A percentile compares a stretch with the other conserved stretches of the same genome.
phyloP scores from a whole-genome alignment of 345 rosid genomes.

The Aquilaria yunnanensis region DNA sequence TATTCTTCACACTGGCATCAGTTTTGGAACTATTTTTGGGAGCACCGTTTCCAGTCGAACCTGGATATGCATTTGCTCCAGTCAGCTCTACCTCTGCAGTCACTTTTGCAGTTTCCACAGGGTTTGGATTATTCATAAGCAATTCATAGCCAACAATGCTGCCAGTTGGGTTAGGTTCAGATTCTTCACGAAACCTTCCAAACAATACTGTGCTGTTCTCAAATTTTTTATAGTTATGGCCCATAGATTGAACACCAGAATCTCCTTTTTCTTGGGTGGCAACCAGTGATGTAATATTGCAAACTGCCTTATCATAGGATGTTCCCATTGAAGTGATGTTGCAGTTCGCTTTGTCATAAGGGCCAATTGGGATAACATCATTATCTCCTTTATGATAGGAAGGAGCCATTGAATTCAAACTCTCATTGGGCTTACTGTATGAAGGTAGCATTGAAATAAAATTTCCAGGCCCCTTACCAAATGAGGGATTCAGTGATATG shows the following conservation, averaged over 20 bases:
- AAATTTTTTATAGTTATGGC: conserved; percentile 33
- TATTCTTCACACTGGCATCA: no score
- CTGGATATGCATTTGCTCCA: no score
- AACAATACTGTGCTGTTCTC: conserved; percentile 35
- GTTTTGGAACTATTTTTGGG: no score
- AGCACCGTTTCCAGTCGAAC: no score
- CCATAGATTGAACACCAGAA: conserved; percentile 29
- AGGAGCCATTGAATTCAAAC: conserved; percentile 27
- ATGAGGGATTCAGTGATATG: conserved; percentile 31
- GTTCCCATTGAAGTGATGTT: conserved; percentile 21
- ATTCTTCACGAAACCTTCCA: conserved; percentile 31
- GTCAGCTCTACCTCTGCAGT: no score
- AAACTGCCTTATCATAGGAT: conserved; percentile 23
- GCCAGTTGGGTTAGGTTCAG: conserved; percentile 35
- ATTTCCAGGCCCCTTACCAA: conserved; percentile 24
- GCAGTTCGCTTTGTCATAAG: conserved; percentile 26
- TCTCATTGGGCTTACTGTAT: conserved; percentile 26
- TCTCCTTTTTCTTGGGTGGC: conserved; percentile 31
- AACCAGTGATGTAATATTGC: conserved; percentile 15
- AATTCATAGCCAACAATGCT: conserved; percentile 32
- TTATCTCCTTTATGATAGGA: conserved; percentile 26
- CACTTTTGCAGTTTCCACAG: no score
- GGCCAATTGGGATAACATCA: conserved; percentile 28
- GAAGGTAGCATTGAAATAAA: conserved; percentile 28
- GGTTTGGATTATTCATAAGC: no score